Conservation (phyloP, 176 grass and related monocot species). For the Saccharum spontaneum region DNA sequence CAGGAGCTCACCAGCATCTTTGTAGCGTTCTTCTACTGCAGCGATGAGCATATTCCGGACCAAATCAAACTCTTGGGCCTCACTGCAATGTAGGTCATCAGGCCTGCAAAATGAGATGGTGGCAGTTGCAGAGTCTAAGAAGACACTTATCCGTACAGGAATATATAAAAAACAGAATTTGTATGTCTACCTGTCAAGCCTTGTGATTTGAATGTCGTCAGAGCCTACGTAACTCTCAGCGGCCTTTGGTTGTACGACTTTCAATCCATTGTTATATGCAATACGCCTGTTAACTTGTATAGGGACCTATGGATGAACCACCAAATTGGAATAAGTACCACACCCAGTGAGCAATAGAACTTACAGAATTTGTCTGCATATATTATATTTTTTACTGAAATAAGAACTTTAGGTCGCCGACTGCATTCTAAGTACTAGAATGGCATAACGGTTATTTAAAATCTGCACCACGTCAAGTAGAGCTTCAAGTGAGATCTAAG, state of each 20-base stretch:
- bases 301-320: conserved; percentile 54
- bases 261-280: conserved; percentile 83
- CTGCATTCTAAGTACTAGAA: background rate
- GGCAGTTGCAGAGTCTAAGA: conserved; percentile 13
- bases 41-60: conserved; percentile 85
- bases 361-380: background rate
- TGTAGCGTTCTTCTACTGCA: conserved; percentile 88
- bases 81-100: conserved; percentile 56
- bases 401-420: background rate
- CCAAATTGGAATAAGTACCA: background rate
- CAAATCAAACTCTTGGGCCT: conserved; percentile 76
- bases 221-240: conserved; percentile 33
- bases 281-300: conserved; percentile 92
- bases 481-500: too few species aligned
- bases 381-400: background rate
- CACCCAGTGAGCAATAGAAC: conserved; percentile 21
- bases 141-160: background rate
- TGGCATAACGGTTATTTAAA: background rate
- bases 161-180: background rate
- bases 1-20: conserved; percentile 75
- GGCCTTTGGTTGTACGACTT: conserved; percentile 63
- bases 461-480: background rate
- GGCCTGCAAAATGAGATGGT: conserved; percentile 46
- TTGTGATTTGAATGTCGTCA: conserved; percentile 41
- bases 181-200: conserved; percentile 62